Evolutionary conservation across 768 basidiomycete species (phyloP).

Genomic region (Tylopilus vinaceipallidus): DNA sequence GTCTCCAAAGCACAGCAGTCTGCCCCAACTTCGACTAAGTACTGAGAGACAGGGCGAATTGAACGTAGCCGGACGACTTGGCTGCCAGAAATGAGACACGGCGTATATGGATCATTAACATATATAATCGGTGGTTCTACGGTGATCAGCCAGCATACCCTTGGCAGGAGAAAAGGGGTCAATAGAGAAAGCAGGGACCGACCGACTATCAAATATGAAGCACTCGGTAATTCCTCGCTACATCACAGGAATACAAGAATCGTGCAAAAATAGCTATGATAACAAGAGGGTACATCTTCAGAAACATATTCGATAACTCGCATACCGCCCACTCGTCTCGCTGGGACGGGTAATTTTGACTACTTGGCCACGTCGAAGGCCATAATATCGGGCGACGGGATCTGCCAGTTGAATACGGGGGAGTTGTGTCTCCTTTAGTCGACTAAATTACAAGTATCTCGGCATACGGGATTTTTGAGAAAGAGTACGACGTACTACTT

Average conservation of each 20-base stretch:
- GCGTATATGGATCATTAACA: no score
- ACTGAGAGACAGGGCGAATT: no score
- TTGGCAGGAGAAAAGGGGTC: no score
- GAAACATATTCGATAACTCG: slow-evolving; percentile 91
- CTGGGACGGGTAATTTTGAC: slow-evolving; percentile 97
- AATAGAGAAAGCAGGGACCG: slow-evolving; percentile 2
- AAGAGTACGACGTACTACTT: slow-evolving; percentile 73
- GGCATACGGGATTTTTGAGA: slow-evolving; percentile 5
- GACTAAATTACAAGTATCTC: slow-evolving; percentile 47
- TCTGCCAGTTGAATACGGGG: slow-evolving; percentile 96
- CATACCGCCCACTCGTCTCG: slow-evolving; percentile 94
- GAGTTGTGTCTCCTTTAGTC: slow-evolving; percentile 95
- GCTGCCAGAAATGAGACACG: not conserved
- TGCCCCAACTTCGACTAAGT: no score
- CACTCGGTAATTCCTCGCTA: slow-evolving; percentile 12
- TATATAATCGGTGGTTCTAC: not conserved
- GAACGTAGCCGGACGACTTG: not conserved
- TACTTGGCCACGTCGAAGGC: slow-evolving; percentile 90
- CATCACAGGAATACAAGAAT: slow-evolving; percentile 10
- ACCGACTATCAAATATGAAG: slow-evolving; percentile 1
- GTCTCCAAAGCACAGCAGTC: not conserved
- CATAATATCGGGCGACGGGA: slow-evolving; percentile 98
- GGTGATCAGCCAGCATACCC: no score
- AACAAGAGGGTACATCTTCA: slow-evolving; percentile 31
- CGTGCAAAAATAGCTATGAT: slow-evolving; percentile 2